These are phyloP conservation scores for Daldinia childiae DNA, from an alignment of 495 filamentous ascomycete species.

Conservation along the genomic window DNA sequence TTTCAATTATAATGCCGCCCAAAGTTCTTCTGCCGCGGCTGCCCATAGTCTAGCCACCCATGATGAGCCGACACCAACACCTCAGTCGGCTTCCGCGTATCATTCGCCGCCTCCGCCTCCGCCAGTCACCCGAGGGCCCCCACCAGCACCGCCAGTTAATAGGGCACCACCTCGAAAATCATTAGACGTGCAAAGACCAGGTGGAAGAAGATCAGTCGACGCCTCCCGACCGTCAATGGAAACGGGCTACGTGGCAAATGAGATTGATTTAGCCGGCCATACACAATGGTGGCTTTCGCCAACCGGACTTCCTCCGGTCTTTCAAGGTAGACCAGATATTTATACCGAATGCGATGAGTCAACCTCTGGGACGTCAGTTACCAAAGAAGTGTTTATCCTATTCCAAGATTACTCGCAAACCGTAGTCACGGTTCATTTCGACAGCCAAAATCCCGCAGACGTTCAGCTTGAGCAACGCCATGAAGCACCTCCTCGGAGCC, in stretches of 20 bases:
- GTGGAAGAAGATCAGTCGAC: conserved; percentile 77
- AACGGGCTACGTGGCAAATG: conserved; percentile 82
- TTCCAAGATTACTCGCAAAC: conserved; percentile 98
- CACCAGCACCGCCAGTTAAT: conserved; percentile 58
- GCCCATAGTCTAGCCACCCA: conserved; percentile 25
- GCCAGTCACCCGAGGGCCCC: conserved; percentile 51
- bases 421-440: conserved; percentile 81
- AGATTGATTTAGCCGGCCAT: conserved; percentile 77
- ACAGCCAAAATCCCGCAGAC: conserved; percentile 75
- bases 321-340: conserved; percentile 85
- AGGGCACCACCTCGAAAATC: conserved; percentile 69
- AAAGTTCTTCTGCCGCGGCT: conserved; percentile 36
- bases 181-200: conserved; percentile 69
- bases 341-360: conserved; percentile 85
- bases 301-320: conserved; percentile 76
- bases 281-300: conserved; percentile 87
- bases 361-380: conserved; percentile 68
- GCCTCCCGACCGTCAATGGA: conserved; percentile 67
- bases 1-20: conserved; percentile 67
- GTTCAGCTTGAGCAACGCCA: conserved; percentile 85
- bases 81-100: conserved; percentile 61
- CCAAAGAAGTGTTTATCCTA: conserved; percentile 83
- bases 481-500: conserved; percentile 79
- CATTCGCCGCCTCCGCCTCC: conserved; percentile 63
- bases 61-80: conserved; percentile 31